phyloP scores from a whole-genome alignment of 345 rosid genomes.

The Murraya koenigii region DNA sequence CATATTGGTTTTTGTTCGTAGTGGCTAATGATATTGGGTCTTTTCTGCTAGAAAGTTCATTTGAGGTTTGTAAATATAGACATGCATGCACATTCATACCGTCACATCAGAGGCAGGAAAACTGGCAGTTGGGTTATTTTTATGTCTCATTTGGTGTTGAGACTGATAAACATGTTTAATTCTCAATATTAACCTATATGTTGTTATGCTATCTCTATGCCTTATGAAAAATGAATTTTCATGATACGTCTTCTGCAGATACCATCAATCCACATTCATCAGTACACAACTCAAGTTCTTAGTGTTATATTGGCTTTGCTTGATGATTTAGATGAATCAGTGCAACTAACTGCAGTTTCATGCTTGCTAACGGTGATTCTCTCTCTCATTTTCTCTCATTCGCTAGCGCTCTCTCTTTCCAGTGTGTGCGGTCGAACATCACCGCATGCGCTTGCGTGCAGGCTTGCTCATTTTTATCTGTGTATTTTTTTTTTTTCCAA shows the following conservation, averaged over 20 bases:
- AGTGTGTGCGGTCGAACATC: too few relatives aligned
- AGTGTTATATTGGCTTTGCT: constrained; percentile 86
- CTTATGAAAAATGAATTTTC: background rate
- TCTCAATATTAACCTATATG: background rate
- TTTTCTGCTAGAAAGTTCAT: background rate
- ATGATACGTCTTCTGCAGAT: constrained; percentile 47
- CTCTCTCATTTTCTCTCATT: constrained; percentile 4
- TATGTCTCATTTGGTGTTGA: background rate
- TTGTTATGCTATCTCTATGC: background rate
- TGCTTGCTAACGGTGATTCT: constrained; percentile 67
- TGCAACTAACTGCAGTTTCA: constrained; percentile 89
- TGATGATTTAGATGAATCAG: constrained; percentile 85
- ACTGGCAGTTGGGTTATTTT: background rate
- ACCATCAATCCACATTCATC: constrained; percentile 69
- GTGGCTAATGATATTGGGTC: background rate
- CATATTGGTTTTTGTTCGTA: background rate
- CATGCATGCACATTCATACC: background rate
- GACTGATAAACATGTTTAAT: background rate
- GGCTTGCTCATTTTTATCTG: background rate
- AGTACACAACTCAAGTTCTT: constrained; percentile 76
- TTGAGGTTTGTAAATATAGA: background rate
- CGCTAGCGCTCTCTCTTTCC: background rate
- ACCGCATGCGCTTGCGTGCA: background rate
- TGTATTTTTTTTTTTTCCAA: too few relatives aligned
- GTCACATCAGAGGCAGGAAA: background rate